phyloP scores from a whole-genome alignment of 2,329 filamentous ascomycete genomes.

The Lachnellula occidentalis region DNA sequence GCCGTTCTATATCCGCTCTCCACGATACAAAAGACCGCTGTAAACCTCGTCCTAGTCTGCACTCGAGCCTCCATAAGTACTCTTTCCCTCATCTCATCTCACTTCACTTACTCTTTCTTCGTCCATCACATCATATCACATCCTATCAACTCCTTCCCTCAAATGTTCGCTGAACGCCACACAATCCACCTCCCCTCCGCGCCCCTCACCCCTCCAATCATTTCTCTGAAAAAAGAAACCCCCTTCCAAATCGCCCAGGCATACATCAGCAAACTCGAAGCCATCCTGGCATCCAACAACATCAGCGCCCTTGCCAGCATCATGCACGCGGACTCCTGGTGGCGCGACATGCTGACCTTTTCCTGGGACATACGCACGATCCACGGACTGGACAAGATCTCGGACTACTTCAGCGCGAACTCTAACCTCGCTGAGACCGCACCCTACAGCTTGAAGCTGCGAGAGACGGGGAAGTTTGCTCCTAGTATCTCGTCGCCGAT shows the following conservation, averaged over 20 bases:
- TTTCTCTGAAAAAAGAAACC: slow-evolving; percentile 1
- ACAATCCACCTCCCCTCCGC: slow-evolving; percentile 12
- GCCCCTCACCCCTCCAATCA: slow-evolving; percentile 2
- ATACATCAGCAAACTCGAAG: slow-evolving; percentile 14
- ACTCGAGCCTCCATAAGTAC: background rate
- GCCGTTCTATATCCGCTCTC: background rate
- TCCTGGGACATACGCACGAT: slow-evolving; percentile 37
- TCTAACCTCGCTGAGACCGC: slow-evolving; percentile 31
- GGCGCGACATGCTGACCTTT: slow-evolving; percentile 36
- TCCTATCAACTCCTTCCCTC: no score
- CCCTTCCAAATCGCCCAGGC: slow-evolving; percentile 10
- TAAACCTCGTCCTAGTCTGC: background rate
- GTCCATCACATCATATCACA: background rate
- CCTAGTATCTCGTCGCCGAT: slow-evolving; percentile 2
- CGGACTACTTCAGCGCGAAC: slow-evolving; percentile 17
- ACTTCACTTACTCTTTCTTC: background rate
- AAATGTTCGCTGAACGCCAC: slow-evolving; percentile 18
- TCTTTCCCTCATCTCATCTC: background rate
- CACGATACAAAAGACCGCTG: no score
- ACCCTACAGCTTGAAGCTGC: slow-evolving; percentile 18
- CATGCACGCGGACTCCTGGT: slow-evolving; percentile 21
- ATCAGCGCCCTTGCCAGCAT: background rate
- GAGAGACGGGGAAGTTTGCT: slow-evolving; percentile 8
- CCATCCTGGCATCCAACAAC: slow-evolving; percentile 8
- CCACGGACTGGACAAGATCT: slow-evolving; percentile 24